Evolutionary conservation across 1,139 yeast species (phyloP), one percentile per base, ranked within the genome.

Genomic region (Protomyces lactucae-debilis): DNA sequence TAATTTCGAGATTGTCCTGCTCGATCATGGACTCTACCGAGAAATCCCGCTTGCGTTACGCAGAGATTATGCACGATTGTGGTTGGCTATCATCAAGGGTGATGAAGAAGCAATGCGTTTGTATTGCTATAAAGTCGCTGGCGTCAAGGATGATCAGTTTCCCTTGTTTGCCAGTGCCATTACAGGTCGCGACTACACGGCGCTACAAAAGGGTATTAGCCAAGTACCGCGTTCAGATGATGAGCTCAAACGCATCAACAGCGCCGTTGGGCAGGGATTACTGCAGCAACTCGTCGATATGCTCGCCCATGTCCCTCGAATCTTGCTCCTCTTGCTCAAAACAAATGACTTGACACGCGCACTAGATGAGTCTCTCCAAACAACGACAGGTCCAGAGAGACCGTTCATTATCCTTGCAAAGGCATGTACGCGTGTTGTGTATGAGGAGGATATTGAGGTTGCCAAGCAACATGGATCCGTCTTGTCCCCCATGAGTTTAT

Each of bases 1-100:
- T 73, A 92, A 93, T 73, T 95, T 93, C 73, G 99, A 95, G 74
- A 88, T 95, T 65, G 79, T 95, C 10, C 79, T 95, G 39, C 95
- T 91, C 73, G 99, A 95, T 74, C 99, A 95, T 75, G 99, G 99
- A 0, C 79, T 95, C 39, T 93, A 93, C 74, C 80, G 99, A 67
- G 84, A 87, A 65, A 91, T 95, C 21, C 88, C 96, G 0, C 78
- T 87, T 2, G 82, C 83, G 65, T 83, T 88, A 82, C 84, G 95
- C 69, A 79, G 92, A 39, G 86, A 88, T 67, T 93, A 93, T 74
- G 88, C 97, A 0, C 89, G 86, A 69, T 89, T 93, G 73, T 93
- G 99, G 99, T 77, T 93, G 35, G 90, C 97, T 0, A 79, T 95
- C 59, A 76, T 93, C 66, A 95, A 90, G 69, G 82, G 82, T 55